Percentiles rank a stretch among this genome's conserved stretches.
These are phyloP conservation scores for Kazachstania taianensis DNA, from an alignment of 805 yeast genomes.

Conservation along the genomic window DNA sequence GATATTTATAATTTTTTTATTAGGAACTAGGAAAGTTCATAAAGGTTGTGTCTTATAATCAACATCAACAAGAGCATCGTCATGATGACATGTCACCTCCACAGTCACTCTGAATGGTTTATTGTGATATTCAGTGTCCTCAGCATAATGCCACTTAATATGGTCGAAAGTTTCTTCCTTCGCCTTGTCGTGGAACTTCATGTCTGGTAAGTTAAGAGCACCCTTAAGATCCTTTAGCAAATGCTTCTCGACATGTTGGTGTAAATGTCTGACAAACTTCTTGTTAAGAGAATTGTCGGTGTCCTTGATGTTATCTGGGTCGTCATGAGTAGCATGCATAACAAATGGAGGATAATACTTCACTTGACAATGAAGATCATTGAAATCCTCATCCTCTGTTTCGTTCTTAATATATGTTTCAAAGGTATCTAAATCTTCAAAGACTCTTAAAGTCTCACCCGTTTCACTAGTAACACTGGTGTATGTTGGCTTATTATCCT, in stretches of 20 bases:
- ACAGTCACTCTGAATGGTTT: conserved; percentile 59
- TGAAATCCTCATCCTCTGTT: conserved; percentile 68
- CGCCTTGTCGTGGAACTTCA: conserved; percentile 44
- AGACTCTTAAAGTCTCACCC: conserved; percentile 31
- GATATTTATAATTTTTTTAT: no score
- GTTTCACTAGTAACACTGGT: conserved; percentile 21
- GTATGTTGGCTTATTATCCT: conserved; percentile 26
- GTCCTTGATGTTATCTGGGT: conserved; percentile 63
- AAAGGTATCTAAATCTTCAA: conserved; percentile 57
- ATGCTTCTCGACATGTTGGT: conserved; percentile 68
- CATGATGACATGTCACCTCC: conserved; percentile 55
- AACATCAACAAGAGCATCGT: conserved; percentile 56
- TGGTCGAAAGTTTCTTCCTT: conserved; percentile 38
- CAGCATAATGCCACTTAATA: conserved; percentile 57
- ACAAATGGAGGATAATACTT: conserved; percentile 68
- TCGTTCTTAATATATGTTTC: conserved; percentile 61
- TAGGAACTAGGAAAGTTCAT: no score
- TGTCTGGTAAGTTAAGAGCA: conserved; percentile 42
- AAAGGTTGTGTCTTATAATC: conserved; percentile 49
- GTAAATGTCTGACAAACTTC: conserved; percentile 64
- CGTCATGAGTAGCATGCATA: conserved; percentile 53
- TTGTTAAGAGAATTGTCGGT: conserved; percentile 62
- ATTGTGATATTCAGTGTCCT: conserved; percentile 45
- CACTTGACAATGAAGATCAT: conserved; percentile 55
- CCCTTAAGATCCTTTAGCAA: conserved; percentile 55